These are phyloP conservation scores for Canna indica DNA, from an alignment of 176 grass and related monocot species.

Conservation along the genomic window DNA sequence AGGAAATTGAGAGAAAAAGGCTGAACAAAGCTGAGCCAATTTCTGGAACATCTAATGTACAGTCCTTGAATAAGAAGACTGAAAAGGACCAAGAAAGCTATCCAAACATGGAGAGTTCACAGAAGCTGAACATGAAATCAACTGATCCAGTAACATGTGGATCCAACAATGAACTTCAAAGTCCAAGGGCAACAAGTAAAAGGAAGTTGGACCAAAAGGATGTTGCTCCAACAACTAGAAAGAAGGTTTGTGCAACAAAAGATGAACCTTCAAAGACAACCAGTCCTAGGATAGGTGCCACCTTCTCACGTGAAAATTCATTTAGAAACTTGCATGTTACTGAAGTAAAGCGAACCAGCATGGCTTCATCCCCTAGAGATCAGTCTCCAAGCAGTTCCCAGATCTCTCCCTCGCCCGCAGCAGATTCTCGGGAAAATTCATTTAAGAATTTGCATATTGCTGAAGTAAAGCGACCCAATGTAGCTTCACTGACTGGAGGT, in stretches of 20 bases:
- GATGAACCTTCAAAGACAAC: slow-evolving; percentile 23
- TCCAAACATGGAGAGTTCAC: slow-evolving; percentile 37
- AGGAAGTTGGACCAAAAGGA: slow-evolving; percentile 22
- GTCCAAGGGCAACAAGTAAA: slow-evolving; percentile 43
- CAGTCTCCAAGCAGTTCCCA: slow-evolving; percentile 34
- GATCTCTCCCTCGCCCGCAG: slow-evolving; percentile 49
- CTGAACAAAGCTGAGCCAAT: slow-evolving; percentile 1
- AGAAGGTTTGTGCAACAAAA: slow-evolving; percentile 12
- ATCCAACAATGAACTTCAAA: slow-evolving; percentile 31
- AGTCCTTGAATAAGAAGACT: slow-evolving; percentile 28
- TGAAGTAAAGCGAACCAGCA: slow-evolving; percentile 26
- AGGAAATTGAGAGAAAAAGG: slow-evolving; percentile 15
- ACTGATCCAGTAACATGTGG: slow-evolving; percentile 32
- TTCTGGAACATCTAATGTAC: slow-evolving; percentile 20
- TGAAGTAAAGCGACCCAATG: slow-evolving; percentile 26
- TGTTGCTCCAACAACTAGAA: background rate
- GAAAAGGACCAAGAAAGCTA: slow-evolving; percentile 28
- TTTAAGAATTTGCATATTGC: slow-evolving; percentile 39
- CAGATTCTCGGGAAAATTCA: slow-evolving; percentile 34
- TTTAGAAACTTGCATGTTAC: slow-evolving; percentile 39
- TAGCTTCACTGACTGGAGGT: slow-evolving; percentile 20
- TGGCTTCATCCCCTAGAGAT: slow-evolving; percentile 21
- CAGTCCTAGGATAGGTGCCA: slow-evolving; percentile 31
- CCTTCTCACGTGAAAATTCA: slow-evolving; percentile 33
- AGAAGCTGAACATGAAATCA: slow-evolving; percentile 9